Evolutionary conservation across 2,329 filamentous ascomycete species (phyloP).

Genomic region (Fusarium poae): DNA sequence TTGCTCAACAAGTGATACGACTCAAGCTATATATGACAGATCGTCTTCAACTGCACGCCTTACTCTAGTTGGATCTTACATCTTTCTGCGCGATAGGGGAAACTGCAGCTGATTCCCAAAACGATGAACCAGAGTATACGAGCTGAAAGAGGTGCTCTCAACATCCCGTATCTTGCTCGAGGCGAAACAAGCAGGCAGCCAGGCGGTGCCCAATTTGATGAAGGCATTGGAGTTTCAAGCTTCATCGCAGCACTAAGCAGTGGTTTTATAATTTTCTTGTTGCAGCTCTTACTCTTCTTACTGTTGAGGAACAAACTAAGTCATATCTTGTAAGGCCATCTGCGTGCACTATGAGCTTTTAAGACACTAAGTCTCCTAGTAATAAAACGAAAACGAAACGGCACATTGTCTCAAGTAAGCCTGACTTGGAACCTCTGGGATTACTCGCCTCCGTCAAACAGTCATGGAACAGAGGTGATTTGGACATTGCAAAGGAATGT

Average conservation of each 20-base stretch:
- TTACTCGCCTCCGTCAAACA: slow-evolving; percentile 54
- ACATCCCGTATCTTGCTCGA: not conserved
- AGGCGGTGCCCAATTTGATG: slow-evolving; percentile 57
- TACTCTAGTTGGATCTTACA: not conserved
- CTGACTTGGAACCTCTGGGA: not conserved
- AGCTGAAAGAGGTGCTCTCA: too few species aligned
- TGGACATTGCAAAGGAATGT: slow-evolving; percentile 92
- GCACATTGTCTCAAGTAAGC: slow-evolving; percentile 50
- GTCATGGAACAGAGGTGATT: slow-evolving; percentile 76
- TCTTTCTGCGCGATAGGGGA: not conserved
- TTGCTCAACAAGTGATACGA: not conserved
- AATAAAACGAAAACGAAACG: slow-evolving; percentile 85
- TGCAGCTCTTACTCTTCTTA: slow-evolving; percentile 78
- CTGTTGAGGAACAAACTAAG: slow-evolving; percentile 81
- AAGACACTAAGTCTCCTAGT: slow-evolving; percentile 5
- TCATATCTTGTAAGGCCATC: slow-evolving; percentile 78
- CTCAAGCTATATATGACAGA: not conserved
- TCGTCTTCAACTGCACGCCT: not conserved
- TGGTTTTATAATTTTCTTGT: slow-evolving; percentile 71
- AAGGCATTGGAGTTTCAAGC: slow-evolving; percentile 56
- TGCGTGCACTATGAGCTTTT: not conserved
- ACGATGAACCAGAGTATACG: too few species aligned
- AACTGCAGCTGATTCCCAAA: too few species aligned
- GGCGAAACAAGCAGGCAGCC: not conserved
- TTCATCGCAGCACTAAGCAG: slow-evolving; percentile 75